Base-by-base conservation (phyloP, 2,329 filamentous ascomycete species). In the Calonectria honghensis region DNA sequence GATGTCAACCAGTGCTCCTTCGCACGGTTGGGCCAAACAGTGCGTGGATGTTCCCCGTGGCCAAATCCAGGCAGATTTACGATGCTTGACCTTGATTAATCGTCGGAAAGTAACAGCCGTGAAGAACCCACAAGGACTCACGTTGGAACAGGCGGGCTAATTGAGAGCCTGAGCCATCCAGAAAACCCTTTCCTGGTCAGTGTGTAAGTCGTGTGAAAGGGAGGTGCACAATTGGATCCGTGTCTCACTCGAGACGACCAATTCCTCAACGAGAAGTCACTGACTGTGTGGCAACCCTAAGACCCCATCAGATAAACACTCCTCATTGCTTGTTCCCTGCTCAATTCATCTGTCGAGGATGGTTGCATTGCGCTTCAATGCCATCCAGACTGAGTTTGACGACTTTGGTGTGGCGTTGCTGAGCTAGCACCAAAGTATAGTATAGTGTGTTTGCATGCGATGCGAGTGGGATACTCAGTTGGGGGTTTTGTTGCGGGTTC, bases 1-100 rank as follows among this genome's bases (percentile, higher is more conserved):
- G 16, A 50, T 63, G 50, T 73, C 29, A n/a, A 37, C 63, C 32
- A 32, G 35, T 37, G 54, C 63, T 48, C 29, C 59, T 35, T 27
- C 48, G 35, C 39, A 39, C n/a, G 16, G 39, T 41, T n/a, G 54
- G 31, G 32, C 48, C 48, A 59, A 68, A 35, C 35, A 31, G 35
- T 69, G 51, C 32, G 14, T 66, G 41, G 67, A n/a, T 70, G 41
- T 41, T 67, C 67, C 61, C 51, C 61, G 32, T 48, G 18, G 35
- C 31, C 27, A 24, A 31, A 39, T 45, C 63, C 45, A 27, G 32
- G 31, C 31, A 63, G 52, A 51, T 72, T 39, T 41, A 63, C 16
- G 52, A 72, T 71, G 69, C 35, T 63, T 72, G 51, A 67, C 39
- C 63, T 65, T 72, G 39, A 65, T 73, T 65, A 54, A 61, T 27